Conservation (phyloP, 129 eudicot species). For the Rutidosis leptorrhynchoides region DNA sequence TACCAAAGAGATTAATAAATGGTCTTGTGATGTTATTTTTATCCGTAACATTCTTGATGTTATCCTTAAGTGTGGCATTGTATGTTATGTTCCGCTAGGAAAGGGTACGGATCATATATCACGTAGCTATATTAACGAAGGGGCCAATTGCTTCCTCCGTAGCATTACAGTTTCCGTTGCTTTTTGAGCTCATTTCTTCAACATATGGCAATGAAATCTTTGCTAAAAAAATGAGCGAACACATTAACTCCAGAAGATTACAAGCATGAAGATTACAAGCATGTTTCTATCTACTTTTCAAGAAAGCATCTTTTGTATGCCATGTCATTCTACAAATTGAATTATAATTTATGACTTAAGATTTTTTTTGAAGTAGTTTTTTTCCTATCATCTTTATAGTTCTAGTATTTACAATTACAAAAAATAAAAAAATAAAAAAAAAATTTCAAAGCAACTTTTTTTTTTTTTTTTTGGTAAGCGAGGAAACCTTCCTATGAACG, state of each 20-base stretch:
- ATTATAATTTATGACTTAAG: background rate
- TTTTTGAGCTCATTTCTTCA: conserved; percentile 5
- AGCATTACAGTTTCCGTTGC: background rate
- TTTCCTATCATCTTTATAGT: no score
- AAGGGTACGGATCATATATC: background rate
- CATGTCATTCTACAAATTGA: background rate
- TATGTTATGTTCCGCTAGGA: background rate
- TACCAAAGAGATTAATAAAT: background rate
- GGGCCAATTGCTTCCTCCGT: background rate
- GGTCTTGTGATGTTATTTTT: background rate
- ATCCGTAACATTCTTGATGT: background rate
- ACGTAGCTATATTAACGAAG: no score
- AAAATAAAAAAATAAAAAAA: no score
- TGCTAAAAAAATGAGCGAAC: no score
- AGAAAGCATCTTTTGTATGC: background rate
- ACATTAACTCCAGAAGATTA: background rate
- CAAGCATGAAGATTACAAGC: background rate
- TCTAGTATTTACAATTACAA: no score
- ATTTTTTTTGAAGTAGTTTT: no score
- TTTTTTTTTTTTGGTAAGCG: no score
- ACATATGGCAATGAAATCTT: background rate
- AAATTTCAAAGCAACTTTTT: no score
- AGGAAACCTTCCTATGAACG: no score
- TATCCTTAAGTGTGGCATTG: background rate
- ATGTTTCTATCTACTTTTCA: background rate